phyloP scores from a whole-genome alignment of 768 basidiomycete genomes.

The Trichaptum fuscoviolaceum region DNA sequence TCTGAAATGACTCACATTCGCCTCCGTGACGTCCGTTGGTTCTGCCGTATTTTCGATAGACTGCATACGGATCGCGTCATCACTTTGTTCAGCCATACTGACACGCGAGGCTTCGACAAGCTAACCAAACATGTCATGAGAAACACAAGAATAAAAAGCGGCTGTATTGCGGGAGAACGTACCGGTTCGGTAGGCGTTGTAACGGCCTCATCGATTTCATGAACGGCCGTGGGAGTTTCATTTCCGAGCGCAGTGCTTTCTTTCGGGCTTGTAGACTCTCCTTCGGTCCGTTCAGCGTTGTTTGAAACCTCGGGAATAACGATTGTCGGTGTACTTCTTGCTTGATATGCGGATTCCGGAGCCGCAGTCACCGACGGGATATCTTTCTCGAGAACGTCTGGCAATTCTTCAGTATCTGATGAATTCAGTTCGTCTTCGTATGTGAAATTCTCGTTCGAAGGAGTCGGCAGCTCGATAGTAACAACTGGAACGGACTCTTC shows the following conservation, averaged over 20 bases:
- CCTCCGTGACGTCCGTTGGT: not conserved
- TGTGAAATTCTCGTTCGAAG: not conserved
- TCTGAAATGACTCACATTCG: not conserved
- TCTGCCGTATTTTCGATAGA: not conserved
- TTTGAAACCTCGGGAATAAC: not conserved
- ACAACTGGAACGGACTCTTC: not conserved
- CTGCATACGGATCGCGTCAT: not conserved
- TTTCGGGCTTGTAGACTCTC: not conserved
- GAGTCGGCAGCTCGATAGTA: not conserved
- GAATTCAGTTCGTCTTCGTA: not conserved
- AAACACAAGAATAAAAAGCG: not conserved
- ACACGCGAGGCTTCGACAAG: not conserved
- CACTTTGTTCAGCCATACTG: not conserved
- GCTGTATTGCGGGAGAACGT: not conserved
- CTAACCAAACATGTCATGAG: not conserved
- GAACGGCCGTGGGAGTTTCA: not conserved
- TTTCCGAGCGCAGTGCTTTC: not conserved
- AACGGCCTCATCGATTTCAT: not conserved
- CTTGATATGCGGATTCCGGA: not conserved
- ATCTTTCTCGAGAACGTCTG: not conserved
- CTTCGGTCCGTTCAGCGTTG: not conserved
- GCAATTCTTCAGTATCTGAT: not conserved
- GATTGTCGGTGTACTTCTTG: not conserved
- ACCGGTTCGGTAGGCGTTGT: not conserved
- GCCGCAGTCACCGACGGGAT: not conserved